Percentiles rank a stretch among this genome's conserved stretches.
These are phyloP conservation scores for Lathyrus aphaca DNA, from an alignment of 306 rosid species.

Conservation along the genomic window DNA sequence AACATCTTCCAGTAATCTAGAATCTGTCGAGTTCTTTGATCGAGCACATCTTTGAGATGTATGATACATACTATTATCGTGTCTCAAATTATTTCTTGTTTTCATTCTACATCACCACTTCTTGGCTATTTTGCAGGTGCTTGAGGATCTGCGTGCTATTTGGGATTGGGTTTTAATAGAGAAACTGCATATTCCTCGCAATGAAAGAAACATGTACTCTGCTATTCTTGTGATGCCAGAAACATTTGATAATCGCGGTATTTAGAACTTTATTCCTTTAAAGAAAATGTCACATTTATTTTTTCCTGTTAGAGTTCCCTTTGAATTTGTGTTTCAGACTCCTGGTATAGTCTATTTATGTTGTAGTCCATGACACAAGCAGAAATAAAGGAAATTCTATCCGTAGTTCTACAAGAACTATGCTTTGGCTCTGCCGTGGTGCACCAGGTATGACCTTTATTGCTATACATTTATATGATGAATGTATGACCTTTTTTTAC, in stretches of 20 bases:
- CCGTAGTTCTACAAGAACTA: slow-evolving; percentile 74
- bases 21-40: slow-evolving; percentile 21
- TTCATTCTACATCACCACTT: slow-evolving; percentile 31
- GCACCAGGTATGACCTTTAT: slow-evolving; percentile 71
- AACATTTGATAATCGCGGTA: slow-evolving; percentile 93
- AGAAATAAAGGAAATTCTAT: slow-evolving; percentile 86
- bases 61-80: background rate
- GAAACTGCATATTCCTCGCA: slow-evolving; percentile 74
- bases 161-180: slow-evolving; percentile 95
- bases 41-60: slow-evolving; percentile 18
- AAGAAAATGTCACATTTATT: slow-evolving; percentile 27
- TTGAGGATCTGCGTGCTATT: slow-evolving; percentile 79
- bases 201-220: slow-evolving; percentile 77
- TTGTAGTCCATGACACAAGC: slow-evolving; percentile 43
- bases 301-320: slow-evolving; percentile 25
- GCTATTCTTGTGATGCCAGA: slow-evolving; percentile 88
- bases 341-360: slow-evolving; percentile 38
- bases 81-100: slow-evolving; percentile 27
- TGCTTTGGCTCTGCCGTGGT: slow-evolving; percentile 89
- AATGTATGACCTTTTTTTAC: background rate
- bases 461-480: slow-evolving; percentile 16
- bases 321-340: slow-evolving; percentile 24
- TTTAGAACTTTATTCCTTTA: slow-evolving; percentile 25
- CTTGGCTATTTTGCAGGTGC: slow-evolving; percentile 59
- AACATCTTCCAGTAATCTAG: slow-evolving; percentile 26